Base-by-base conservation (phyloP, 2,329 filamentous ascomycete genomes). In the Eutypella sp. region DNA sequence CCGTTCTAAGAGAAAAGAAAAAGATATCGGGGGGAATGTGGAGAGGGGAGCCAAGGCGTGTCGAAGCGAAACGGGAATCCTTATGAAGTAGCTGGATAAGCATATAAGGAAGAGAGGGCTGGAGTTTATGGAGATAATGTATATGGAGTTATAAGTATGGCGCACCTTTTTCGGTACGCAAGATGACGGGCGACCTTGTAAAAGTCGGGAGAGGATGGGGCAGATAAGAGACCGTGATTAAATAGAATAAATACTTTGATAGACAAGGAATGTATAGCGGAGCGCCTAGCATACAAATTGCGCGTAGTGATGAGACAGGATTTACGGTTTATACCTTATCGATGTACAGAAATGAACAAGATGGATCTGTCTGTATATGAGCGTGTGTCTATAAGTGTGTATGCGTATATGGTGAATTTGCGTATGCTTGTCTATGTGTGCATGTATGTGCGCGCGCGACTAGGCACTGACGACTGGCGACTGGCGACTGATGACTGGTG, bases 61-160 rank as follows among this genome's bases (percentile, higher is more conserved):
- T 19, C 20, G 36, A 39, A 5, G 20, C 23, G 22, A 20, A n/a
- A 39, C 19, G 23, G n/a, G 36, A 39, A n/a, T 13, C n/a, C 19
- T 39, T 39, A 39, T 19, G 36, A 10, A 39, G 36, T 39, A 39
- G 36, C 19, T 20, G 23, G 20, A 20, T 22, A 24, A 24, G 20
- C 36, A 24, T n/a, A n/a, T n/a, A 20, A 20, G 19, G 36, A 16
- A n/a, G 36, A 39, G 10, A 20, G 36, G 36, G 36, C 36, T 39
- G 20, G 23, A 13, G 36, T 23, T 19, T 11, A 16, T 16, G 31
- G 31, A 34, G n/a, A 24, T 39, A 20, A 11, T 22, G 36, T n/a
- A 15, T 39, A 19, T 39, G 36, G 19, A 39, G n/a, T n/a, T 39
- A 39, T 39, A 20, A 39, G 19, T 39, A 39, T 39, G 36, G 36